Percentiles rank a stretch among this genome's conserved stretches.
phyloP scores from a whole-genome alignment of 1,139 yeast species.

The Pichia sp. region DNA sequence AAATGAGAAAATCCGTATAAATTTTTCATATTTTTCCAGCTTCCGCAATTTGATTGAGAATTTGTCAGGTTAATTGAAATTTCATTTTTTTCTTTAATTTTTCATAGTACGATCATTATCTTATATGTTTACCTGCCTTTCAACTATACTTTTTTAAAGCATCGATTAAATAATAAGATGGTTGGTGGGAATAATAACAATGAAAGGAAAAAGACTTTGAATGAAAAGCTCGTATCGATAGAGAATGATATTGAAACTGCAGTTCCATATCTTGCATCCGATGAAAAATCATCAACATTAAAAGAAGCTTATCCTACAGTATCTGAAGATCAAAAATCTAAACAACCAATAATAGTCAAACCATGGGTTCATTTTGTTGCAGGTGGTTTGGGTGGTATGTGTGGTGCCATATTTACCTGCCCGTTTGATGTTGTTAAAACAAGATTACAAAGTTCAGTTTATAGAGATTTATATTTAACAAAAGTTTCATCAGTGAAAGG shows the following conservation, averaged over 20 bases:
- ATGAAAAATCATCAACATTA: constrained; percentile 53
- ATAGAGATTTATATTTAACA: constrained; percentile 27
- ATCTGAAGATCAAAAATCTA: constrained; percentile 4
- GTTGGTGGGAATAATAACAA: no score
- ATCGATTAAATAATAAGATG: constrained; percentile 1
- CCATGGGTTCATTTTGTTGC: constrained; percentile 99
- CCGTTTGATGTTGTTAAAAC: constrained; percentile 97
- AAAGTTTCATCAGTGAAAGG: constrained; percentile 4
- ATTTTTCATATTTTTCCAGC: no score
- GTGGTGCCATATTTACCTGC: constrained; percentile 89
- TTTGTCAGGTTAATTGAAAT: no score
- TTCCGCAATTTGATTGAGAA: no score
- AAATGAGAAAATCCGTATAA: no score
- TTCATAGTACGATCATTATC: no score
- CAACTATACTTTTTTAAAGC: no score
- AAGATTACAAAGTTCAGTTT: constrained; percentile 81
- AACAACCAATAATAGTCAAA: constrained; percentile 33
- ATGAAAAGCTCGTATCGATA: constrained; percentile 38
- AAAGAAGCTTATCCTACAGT: constrained; percentile 23
- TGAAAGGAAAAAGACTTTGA: constrained; percentile 1
- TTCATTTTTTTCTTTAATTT: no score
- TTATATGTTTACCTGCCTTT: no score
- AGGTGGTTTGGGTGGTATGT: constrained; percentile 98
- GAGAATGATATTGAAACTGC: constrained; percentile 43
- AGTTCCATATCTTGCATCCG: constrained; percentile 59